phyloP scores from a whole-genome alignment of 768 basidiomycete species.

The Hortiboletus campestris region DNA sequence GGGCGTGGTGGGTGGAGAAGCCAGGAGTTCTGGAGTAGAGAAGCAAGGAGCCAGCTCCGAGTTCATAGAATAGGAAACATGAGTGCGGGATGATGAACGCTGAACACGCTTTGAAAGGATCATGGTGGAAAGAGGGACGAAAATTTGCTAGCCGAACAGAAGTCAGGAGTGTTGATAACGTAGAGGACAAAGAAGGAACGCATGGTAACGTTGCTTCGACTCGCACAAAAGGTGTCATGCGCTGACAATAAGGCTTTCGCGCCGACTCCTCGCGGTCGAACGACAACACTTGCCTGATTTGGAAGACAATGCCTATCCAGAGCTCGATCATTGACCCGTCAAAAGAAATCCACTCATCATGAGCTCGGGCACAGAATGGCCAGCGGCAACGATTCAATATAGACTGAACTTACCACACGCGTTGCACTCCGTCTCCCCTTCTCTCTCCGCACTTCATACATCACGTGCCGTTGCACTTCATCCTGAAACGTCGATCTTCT shows the following conservation, averaged over 20 bases:
- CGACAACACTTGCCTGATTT: constrained; percentile 25
- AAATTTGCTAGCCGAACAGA: background rate
- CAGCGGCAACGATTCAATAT: constrained; percentile 39
- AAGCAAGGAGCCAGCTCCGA: constrained; percentile 30
- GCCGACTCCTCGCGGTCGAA: constrained; percentile 7
- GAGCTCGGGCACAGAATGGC: background rate
- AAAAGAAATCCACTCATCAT: background rate
- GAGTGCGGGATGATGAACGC: constrained; percentile 9
- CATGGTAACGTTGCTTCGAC: constrained; percentile 6
- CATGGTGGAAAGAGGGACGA: constrained; percentile 20
- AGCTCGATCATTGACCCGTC: background rate
- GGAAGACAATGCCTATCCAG: constrained; percentile 19
- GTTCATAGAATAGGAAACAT: constrained; percentile 9
- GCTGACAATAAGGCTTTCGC: constrained; percentile 16
- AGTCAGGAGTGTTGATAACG: constrained; percentile 6
- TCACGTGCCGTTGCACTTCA: constrained; percentile 36
- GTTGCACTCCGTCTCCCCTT: constrained; percentile 50
- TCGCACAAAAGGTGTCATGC: constrained; percentile 4
- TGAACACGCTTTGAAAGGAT: constrained; percentile 24
- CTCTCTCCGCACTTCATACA: constrained; percentile 63
- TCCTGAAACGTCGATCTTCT: constrained; percentile 22
- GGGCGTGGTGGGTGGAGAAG: constrained; percentile 31
- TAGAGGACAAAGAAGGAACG: constrained; percentile 6
- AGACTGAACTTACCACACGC: constrained; percentile 46
- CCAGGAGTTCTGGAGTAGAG: constrained; percentile 16